Percentiles rank a stretch among this genome's conserved stretches.
Conservation (phyloP, 1,284 basidiomycete species). For the Cutaneotrichosporon cyanovorans region DNA sequence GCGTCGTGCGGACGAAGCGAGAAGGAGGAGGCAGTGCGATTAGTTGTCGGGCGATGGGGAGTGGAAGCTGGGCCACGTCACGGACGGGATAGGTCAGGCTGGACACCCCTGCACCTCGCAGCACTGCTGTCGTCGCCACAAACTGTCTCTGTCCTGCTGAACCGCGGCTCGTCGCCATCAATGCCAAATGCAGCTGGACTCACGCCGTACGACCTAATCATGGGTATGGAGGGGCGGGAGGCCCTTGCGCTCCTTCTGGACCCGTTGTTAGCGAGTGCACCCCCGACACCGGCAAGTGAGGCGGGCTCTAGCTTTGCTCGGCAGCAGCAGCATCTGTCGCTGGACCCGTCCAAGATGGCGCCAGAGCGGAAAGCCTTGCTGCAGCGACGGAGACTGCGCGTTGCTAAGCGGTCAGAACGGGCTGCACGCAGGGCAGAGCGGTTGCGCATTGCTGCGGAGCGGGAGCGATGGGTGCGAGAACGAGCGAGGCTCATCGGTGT, state of each 20-base stretch:
- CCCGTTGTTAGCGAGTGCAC: slow-evolving; percentile 7
- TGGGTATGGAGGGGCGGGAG: slow-evolving; percentile 67
- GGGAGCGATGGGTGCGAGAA: slow-evolving; percentile 54
- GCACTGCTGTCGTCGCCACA: slow-evolving; percentile 81
- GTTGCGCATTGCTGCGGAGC: slow-evolving; percentile 52
- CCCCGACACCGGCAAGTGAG: slow-evolving; percentile 2
- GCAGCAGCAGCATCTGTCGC: slow-evolving; percentile 6
- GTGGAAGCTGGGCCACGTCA: slow-evolving; percentile 24
- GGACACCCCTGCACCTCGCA: slow-evolving; percentile 94
- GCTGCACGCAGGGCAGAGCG: slow-evolving; percentile 52
- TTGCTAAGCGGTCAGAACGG: slow-evolving; percentile 51
- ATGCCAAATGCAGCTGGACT: slow-evolving; percentile 65
- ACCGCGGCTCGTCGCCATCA: slow-evolving; percentile 77
- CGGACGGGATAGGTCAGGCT: slow-evolving; percentile 58
- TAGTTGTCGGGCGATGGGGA: slow-evolving; percentile 70
- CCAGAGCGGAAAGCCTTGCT: slow-evolving; percentile 26
- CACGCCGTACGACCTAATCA: slow-evolving; percentile 76
- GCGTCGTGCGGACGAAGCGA: slow-evolving; percentile 66
- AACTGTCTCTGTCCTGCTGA: slow-evolving; percentile 82
- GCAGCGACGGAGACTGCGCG: slow-evolving; percentile 56
- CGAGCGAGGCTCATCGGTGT: slow-evolving; percentile 29
- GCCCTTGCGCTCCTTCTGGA: slow-evolving; percentile 71
- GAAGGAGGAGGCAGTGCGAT: slow-evolving; percentile 74
- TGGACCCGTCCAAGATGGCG: slow-evolving; percentile 11
- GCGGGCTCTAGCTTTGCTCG: background rate